phyloP scores from a whole-genome alignment of 139 green algal genomes.

The Tetraselmis chui region DNA sequence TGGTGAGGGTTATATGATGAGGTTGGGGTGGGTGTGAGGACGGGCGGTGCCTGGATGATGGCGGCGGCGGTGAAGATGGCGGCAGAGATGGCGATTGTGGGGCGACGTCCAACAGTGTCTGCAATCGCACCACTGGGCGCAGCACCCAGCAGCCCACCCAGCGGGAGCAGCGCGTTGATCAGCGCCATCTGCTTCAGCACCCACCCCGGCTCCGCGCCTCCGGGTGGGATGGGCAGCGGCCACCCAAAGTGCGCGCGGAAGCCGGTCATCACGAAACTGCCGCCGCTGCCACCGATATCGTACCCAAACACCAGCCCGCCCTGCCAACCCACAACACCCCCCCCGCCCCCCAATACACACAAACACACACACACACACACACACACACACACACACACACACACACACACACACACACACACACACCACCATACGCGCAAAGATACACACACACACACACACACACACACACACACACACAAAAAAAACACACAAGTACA shows the following conservation, averaged over 20 bases:
- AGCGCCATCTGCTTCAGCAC: neutral
- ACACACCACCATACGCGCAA: too few relatives aligned
- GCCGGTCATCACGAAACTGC: neutral
- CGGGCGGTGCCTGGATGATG: constrained; percentile 2
- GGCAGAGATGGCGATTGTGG: neutral
- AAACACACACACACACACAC: too few relatives aligned
- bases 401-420: too few relatives aligned
- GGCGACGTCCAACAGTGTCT: neutral
- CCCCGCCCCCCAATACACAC: too few relatives aligned
- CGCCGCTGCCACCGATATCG: constrained; percentile 9
- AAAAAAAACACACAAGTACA: too few relatives aligned
- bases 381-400: too few relatives aligned
- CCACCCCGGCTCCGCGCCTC: constrained; percentile 1
- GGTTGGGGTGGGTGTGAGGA: too few relatives aligned
- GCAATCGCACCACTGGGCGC: neutral
- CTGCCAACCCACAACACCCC: too few relatives aligned
- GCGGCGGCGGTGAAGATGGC: neutral
- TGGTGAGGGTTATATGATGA: too few relatives aligned
- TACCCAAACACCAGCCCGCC: constrained; percentile 11
- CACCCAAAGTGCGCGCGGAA: constrained; percentile 3
- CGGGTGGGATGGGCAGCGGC: neutral
- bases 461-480: too few relatives aligned
- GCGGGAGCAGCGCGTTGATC: constrained; percentile 1
- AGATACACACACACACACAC: too few relatives aligned
- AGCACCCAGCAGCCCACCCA: neutral